phyloP scores from a whole-genome alignment of 108 stramenopile species.

The Nannochloropsis gaditana region DNA sequence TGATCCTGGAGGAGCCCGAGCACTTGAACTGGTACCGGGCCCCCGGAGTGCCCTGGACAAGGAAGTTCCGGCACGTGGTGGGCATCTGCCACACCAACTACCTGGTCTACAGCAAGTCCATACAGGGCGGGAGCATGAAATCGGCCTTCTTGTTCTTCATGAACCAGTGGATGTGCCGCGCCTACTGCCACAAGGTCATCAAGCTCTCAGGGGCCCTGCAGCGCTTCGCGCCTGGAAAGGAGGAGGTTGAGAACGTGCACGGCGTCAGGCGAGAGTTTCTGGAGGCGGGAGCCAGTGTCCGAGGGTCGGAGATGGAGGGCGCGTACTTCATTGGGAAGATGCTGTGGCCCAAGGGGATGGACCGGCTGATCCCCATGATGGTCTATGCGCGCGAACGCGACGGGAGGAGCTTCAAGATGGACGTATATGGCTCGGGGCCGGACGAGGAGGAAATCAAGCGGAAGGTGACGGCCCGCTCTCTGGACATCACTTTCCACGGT shows the following conservation, averaged over 20 bases:
- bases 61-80: slow-evolving; percentile 77
- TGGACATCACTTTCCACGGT: slow-evolving; percentile 60
- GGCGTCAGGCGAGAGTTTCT: slow-evolving; percentile 79
- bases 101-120: slow-evolving; percentile 62
- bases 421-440: slow-evolving; percentile 55
- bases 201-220: slow-evolving; percentile 51
- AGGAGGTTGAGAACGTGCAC: slow-evolving; percentile 84
- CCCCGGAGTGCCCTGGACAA: slow-evolving; percentile 60
- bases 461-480: slow-evolving; percentile 11
- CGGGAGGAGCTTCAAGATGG: slow-evolving; percentile 39
- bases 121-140: slow-evolving; percentile 37
- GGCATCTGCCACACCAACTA: slow-evolving; percentile 90
- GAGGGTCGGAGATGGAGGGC: slow-evolving; percentile 26
- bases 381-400: slow-evolving; percentile 29
- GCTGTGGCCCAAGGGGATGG: slow-evolving; percentile 88
- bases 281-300: slow-evolving; percentile 42
- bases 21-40: slow-evolving; percentile 78
- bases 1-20: slow-evolving; percentile 87
- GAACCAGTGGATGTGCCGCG: slow-evolving; percentile 52
- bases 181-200: slow-evolving; percentile 54
- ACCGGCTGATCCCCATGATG: slow-evolving; percentile 67
- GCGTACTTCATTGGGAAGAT: slow-evolving; percentile 91
- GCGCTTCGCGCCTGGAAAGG: slow-evolving; percentile 59
- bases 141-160: slow-evolving; percentile 37
- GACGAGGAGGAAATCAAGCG: slow-evolving; percentile 46